Conservation (phyloP, 2,329 filamentous ascomycete genomes). For the Trichoderma afroharzianum region DNA sequence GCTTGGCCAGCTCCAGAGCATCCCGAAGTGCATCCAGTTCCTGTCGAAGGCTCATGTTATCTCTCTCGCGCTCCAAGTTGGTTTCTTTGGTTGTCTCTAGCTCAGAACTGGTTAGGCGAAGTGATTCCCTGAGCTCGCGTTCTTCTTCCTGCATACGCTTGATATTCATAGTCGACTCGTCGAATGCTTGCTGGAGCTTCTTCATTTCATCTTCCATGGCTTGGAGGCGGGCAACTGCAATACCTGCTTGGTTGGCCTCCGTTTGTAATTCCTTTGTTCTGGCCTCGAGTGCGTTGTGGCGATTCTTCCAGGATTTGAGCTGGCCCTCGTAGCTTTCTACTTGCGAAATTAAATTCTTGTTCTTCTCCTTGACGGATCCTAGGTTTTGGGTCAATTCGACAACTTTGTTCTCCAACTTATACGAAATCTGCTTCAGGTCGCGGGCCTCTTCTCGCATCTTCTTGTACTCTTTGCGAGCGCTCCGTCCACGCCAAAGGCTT, state of each 20-base stretch:
- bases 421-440: conserved; percentile 98
- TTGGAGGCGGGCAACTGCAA: conserved; percentile 82
- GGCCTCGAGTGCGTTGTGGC: conserved; percentile 84
- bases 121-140: conserved; percentile 74
- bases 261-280: conserved; percentile 91
- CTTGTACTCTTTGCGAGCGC: conserved; percentile 83
- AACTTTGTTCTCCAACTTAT: conserved; percentile 99
- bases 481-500: conserved; percentile 84
- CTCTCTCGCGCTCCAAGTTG: conserved; percentile 73
- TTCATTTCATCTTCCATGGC: conserved; percentile 96
- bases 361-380: conserved; percentile 88
- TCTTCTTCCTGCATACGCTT: conserved; percentile 95
- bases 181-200: conserved; percentile 82
- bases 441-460: conserved; percentile 88
- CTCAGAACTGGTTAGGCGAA: conserved; percentile 75
- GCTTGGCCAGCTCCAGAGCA: conserved; percentile 83
- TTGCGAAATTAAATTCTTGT: conserved; percentile 82
- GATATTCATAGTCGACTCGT: conserved; percentile 85
- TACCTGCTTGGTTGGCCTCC: conserved; percentile 96
- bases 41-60: conserved; percentile 80
- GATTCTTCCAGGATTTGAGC: conserved; percentile 91
- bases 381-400: conserved; percentile 94
- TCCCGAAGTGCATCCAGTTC: conserved; percentile 89
- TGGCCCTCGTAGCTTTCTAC: conserved; percentile 95
- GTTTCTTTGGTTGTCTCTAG: conserved; percentile 74